These are phyloP conservation scores for Trypanosoma rangeli DNA, from an alignment of 208 protist genomes.

Conservation along the genomic window DNA sequence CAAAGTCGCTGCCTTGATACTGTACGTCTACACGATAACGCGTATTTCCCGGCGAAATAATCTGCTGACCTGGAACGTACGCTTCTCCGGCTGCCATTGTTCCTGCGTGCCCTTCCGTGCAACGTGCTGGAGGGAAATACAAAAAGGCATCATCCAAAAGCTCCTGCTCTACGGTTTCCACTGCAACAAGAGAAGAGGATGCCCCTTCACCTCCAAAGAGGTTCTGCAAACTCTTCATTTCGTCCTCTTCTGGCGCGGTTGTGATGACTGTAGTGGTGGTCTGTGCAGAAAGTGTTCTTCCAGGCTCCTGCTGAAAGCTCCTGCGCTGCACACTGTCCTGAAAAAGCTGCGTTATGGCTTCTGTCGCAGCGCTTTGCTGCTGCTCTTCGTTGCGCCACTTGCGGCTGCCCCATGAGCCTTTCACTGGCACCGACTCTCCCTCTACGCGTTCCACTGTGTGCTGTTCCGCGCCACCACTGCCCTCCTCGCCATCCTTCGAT, in stretches of 20 bases:
- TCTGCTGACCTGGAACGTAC: constrained; percentile 86
- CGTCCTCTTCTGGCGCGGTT: constrained; percentile 25
- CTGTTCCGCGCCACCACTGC: neutral
- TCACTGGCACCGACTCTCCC: constrained; percentile 5
- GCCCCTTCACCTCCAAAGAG: constrained; percentile 2
- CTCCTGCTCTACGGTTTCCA: constrained; percentile 68
- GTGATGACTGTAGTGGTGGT: constrained; percentile 21
- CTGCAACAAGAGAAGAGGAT: constrained; percentile 4
- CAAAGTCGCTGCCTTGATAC: constrained; percentile 85
- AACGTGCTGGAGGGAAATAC: constrained; percentile 50
- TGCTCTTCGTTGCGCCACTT: constrained; percentile 4
- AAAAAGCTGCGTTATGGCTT: constrained; percentile 36
- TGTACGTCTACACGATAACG: constrained; percentile 91
- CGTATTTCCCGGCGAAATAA: constrained; percentile 72
- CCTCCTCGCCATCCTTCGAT: constrained; percentile 5
- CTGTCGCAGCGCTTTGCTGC: constrained; percentile 1
- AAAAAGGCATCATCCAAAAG: constrained; percentile 78
- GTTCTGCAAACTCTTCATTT: constrained; percentile 5
- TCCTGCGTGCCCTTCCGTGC: constrained; percentile 2
- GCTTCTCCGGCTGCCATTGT: constrained; percentile 13
- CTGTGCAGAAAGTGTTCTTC: constrained; percentile 19
- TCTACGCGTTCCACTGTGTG: constrained; percentile 10
- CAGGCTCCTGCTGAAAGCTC: constrained; percentile 18
- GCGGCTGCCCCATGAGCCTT: neutral
- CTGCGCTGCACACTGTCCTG: constrained; percentile 21